Evolutionary conservation across 2,329 filamentous ascomycete genomes (phyloP).

Genomic region (Zasmidium cellare): DNA sequence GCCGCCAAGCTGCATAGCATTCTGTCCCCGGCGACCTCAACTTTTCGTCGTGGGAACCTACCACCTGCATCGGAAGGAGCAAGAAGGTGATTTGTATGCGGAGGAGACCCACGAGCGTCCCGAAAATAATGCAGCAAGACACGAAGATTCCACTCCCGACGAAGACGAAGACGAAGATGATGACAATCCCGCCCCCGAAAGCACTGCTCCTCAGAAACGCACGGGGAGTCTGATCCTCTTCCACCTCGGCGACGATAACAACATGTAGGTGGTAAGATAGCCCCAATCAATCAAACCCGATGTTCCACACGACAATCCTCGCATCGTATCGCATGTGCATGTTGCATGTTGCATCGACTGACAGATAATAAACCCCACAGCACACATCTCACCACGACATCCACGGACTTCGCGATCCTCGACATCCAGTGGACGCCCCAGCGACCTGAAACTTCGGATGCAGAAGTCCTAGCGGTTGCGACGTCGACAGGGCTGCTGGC

Average conservation of each 20-base stretch:
- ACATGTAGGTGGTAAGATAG: constrained; percentile 56
- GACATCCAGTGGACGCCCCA: constrained; percentile 78
- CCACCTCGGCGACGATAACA: constrained; percentile 47
- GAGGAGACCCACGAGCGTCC: neutral
- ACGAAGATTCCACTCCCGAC: no score
- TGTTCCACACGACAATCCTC: neutral
- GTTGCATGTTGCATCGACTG: neutral
- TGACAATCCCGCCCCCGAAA: neutral
- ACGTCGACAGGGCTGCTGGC: constrained; percentile 73
- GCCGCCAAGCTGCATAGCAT: constrained; percentile 77
- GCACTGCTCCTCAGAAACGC: constrained; percentile 42
- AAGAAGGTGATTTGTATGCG: constrained; percentile 3
- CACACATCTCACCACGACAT: constrained; percentile 17
- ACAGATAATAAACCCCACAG: constrained; percentile 29
- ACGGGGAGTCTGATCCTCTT: constrained; percentile 75
- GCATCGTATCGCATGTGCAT: no score
- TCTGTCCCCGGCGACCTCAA: constrained; percentile 61
- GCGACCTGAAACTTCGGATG: constrained; percentile 26
- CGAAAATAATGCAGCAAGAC: no score
- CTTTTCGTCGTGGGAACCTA: constrained; percentile 85
- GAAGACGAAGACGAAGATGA: constrained; percentile 17
- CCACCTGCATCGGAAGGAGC: constrained; percentile 59
- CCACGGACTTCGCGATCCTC: constrained; percentile 52
- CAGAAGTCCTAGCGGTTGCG: constrained; percentile 66
- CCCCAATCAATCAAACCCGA: no score